A percentile compares a stretch with the other conserved stretches of the same genome.
Evolutionary conservation across 331 rosid genomes (phyloP).

Genomic region (Malus hybrid): DNA sequence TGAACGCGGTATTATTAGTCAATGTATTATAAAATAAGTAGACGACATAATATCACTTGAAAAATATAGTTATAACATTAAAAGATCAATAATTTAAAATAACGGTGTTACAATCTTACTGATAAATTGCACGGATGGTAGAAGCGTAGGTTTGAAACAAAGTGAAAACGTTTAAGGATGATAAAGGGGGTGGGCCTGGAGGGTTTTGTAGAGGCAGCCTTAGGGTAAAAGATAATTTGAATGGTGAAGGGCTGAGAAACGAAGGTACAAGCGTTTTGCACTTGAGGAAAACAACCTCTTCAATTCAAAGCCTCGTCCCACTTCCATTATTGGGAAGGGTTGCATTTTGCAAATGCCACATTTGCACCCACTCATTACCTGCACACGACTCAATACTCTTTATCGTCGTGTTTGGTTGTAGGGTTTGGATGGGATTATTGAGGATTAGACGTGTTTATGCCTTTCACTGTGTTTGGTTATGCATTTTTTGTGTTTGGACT

Average conservation of each 20-base stretch:
- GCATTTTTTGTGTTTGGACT: slow-evolving; percentile 7
- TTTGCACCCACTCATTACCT: slow-evolving; percentile 1
- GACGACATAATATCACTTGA: too few relatives aligned
- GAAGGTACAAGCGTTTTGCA: slow-evolving; percentile 34
- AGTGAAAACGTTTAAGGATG: slow-evolving; percentile 21
- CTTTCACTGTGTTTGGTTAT: neutral
- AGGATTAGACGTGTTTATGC: neutral
- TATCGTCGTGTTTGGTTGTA: too few relatives aligned
- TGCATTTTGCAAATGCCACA: neutral
- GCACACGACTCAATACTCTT: neutral
- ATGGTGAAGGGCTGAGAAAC: slow-evolving; percentile 26
- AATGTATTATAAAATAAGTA: too few relatives aligned
- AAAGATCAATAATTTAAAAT: neutral
- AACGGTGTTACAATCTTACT: neutral
- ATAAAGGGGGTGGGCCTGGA: slow-evolving; percentile 59
- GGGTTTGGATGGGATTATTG: too few relatives aligned
- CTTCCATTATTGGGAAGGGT: slow-evolving; percentile 64
- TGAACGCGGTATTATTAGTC: too few relatives aligned
- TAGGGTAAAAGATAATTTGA: slow-evolving; percentile 49
- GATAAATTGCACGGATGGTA: neutral
- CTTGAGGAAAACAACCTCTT: slow-evolving; percentile 34
- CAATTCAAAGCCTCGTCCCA: slow-evolving; percentile 52
- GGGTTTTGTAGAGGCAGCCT: neutral
- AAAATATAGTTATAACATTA: neutral
- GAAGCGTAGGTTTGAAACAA: neutral